Percentiles rank a stretch among this genome's conserved stretches.
Evolutionary conservation across 2,329 filamentous ascomycete genomes (phyloP).

Genomic region (Pyrenophora graminea): DNA sequence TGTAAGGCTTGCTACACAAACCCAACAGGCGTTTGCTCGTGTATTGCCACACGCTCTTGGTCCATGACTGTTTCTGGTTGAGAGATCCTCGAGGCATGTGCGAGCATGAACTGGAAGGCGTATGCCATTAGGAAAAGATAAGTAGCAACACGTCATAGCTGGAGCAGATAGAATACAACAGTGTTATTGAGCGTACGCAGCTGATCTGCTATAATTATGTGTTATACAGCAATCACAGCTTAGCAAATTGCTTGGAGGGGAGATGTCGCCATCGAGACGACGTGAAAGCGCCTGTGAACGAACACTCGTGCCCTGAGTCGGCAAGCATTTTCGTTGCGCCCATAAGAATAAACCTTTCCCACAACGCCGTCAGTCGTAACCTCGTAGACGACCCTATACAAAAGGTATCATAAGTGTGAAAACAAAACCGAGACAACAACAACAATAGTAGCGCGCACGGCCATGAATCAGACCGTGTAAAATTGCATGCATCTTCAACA

Average conservation of each 20-base stretch:
- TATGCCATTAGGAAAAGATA: too few relatives aligned
- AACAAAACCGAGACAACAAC: slow-evolving; percentile 3
- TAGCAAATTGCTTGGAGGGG: slow-evolving; percentile 5
- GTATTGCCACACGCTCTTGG: background rate
- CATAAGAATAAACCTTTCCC: slow-evolving; percentile 2
- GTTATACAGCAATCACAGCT: slow-evolving; percentile 20
- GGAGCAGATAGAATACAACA: background rate
- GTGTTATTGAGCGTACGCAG: background rate
- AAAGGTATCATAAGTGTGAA: slow-evolving; percentile 17
- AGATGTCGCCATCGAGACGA: slow-evolving; percentile 18
- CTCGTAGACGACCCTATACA: slow-evolving; percentile 15
- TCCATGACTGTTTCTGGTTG: background rate
- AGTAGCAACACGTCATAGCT: background rate
- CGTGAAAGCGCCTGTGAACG: slow-evolving; percentile 16
- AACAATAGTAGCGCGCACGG: background rate
- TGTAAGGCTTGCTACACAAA: slow-evolving; percentile 7
- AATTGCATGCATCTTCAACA: background rate
- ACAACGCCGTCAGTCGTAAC: slow-evolving; percentile 17
- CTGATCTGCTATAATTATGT: slow-evolving; percentile 16
- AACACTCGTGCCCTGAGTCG: slow-evolving; percentile 7
- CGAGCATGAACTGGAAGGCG: background rate
- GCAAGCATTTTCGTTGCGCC: slow-evolving; percentile 12
- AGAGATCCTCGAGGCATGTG: background rate
- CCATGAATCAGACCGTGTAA: too few relatives aligned
- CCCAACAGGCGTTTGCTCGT: background rate